phyloP scores from a whole-genome alignment of 352 stramenopile species.

The Phytophthora fragariae region DNA sequence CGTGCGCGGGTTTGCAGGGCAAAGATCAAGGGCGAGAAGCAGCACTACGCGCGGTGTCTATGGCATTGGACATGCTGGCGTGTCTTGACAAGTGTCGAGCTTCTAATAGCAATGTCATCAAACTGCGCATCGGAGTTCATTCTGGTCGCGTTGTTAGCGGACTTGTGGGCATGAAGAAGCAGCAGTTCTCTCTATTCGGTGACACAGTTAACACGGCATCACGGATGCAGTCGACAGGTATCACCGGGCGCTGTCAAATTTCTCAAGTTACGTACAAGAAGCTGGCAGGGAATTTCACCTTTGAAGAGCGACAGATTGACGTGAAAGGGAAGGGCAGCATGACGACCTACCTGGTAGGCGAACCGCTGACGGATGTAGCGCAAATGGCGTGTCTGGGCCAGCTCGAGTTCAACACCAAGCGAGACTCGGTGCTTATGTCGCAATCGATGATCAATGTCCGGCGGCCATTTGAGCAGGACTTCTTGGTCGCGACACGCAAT shows the following conservation, averaged over 20 bases:
- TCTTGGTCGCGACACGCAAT: conserved; percentile 59
- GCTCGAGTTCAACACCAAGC: conserved; percentile 67
- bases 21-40: conserved; percentile 81
- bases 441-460: conserved; percentile 46
- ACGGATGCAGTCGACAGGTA: conserved; percentile 91
- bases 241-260: conserved; percentile 82
- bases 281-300: conserved; percentile 73
- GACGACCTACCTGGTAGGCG: conserved; percentile 85
- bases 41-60: conserved; percentile 74
- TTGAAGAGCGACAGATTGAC: conserved; percentile 83
- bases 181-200: conserved; percentile 94
- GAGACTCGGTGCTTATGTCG: conserved; percentile 68
- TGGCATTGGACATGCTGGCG: conserved; percentile 82
- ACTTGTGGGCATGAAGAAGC: conserved; percentile 93
- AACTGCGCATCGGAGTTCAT: conserved; percentile 93
- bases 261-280: conserved; percentile 88
- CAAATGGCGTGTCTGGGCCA: conserved; percentile 65
- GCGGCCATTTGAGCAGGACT: conserved; percentile 59
- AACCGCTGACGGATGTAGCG: conserved; percentile 71
- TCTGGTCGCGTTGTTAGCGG: conserved; percentile 89
- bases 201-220: conserved; percentile 93
- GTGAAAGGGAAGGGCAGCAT: conserved; percentile 90
- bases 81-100: conserved; percentile 74
- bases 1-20: conserved; percentile 83
- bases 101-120: conserved; percentile 85